Conservation (phyloP, 2,329 filamentous ascomycete species). For the Claviceps purpurea region DNA sequence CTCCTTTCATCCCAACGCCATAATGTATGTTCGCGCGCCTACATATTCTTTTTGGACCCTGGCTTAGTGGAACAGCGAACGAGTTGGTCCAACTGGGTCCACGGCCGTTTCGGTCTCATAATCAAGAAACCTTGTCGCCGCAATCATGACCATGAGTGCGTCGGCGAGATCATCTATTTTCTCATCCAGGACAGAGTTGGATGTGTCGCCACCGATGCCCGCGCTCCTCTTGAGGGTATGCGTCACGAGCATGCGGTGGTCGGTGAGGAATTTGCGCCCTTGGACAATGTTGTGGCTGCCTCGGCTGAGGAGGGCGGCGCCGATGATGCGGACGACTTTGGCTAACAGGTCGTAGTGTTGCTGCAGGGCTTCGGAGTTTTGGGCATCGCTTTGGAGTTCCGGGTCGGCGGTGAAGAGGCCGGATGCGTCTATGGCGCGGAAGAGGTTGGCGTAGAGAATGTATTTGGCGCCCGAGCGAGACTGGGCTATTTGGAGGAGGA, state of each 20-base stretch:
- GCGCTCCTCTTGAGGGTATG: slow-evolving; percentile 84
- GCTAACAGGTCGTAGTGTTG: slow-evolving; percentile 78
- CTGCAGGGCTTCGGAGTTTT: slow-evolving; percentile 56
- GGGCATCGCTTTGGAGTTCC: slow-evolving; percentile 71
- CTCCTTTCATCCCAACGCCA: slow-evolving; percentile 12
- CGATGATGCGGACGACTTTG: slow-evolving; percentile 67
- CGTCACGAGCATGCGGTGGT: slow-evolving; percentile 73
- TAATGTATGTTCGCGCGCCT: not conserved
- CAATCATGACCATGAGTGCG: slow-evolving; percentile 70
- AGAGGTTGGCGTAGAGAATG: slow-evolving; percentile 80
- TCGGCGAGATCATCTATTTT: slow-evolving; percentile 68
- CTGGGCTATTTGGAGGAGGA: slow-evolving; percentile 74
- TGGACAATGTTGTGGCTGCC: slow-evolving; percentile 74
- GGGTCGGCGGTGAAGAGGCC: slow-evolving; percentile 83
- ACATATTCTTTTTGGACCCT: slow-evolving; percentile 1
- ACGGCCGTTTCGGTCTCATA: slow-evolving; percentile 27
- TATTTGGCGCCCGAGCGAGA: slow-evolving; percentile 72
- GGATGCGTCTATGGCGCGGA: slow-evolving; percentile 67
- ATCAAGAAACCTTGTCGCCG: slow-evolving; percentile 72
- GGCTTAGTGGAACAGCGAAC: slow-evolving; percentile 27
- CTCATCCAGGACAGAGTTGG: slow-evolving; percentile 34
- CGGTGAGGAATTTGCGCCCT: slow-evolving; percentile 64
- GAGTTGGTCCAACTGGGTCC: slow-evolving; percentile 19
- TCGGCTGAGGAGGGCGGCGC: slow-evolving; percentile 65
- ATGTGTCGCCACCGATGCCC: slow-evolving; percentile 47